phyloP scores from a whole-genome alignment of 345 rosid species.

The Passiflora organensis region DNA sequence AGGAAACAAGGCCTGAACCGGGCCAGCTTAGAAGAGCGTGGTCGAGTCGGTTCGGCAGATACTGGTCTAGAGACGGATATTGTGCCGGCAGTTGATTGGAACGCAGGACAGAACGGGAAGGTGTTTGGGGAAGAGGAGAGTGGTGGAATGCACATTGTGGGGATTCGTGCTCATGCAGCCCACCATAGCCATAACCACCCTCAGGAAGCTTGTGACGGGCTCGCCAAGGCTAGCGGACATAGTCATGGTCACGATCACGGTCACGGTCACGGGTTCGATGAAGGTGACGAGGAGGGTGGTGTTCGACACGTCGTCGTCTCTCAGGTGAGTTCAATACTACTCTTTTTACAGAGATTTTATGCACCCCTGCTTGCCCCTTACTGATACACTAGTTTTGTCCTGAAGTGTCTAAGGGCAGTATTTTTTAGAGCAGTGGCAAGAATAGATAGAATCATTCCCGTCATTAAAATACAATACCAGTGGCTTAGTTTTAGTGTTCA shows the following conservation, averaged over 20 bases:
- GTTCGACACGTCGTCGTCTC: constrained; percentile 84
- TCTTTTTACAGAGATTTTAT: neutral
- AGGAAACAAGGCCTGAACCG: constrained; percentile 57
- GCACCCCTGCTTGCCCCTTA: too few species aligned
- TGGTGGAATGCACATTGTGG: constrained; percentile 83
- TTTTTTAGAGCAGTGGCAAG: too few species aligned
- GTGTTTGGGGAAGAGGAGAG: constrained; percentile 85
- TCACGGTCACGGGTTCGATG: constrained; percentile 29
- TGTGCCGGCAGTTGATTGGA: constrained; percentile 22
- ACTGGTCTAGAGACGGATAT: constrained; percentile 31
- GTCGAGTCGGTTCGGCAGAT: constrained; percentile 33
- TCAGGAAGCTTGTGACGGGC: constrained; percentile 53
- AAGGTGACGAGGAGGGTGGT: constrained; percentile 49
- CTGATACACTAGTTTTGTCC: too few species aligned
- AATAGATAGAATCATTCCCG: too few species aligned
- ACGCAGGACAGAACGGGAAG: constrained; percentile 23
- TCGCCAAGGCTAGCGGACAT: constrained; percentile 13
- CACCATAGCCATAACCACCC: constrained; percentile 77
- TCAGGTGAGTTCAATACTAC: constrained; percentile 41
- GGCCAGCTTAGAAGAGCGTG: constrained; percentile 36
- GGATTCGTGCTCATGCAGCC: constrained; percentile 83
- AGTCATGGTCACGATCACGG: constrained; percentile 16
- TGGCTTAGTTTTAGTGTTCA: too few species aligned
- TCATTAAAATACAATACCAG: too few species aligned
- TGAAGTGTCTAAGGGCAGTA: too few species aligned